Conservation (phyloP, 2,329 filamentous ascomycete genomes). For the Penicillium sp. region DNA sequence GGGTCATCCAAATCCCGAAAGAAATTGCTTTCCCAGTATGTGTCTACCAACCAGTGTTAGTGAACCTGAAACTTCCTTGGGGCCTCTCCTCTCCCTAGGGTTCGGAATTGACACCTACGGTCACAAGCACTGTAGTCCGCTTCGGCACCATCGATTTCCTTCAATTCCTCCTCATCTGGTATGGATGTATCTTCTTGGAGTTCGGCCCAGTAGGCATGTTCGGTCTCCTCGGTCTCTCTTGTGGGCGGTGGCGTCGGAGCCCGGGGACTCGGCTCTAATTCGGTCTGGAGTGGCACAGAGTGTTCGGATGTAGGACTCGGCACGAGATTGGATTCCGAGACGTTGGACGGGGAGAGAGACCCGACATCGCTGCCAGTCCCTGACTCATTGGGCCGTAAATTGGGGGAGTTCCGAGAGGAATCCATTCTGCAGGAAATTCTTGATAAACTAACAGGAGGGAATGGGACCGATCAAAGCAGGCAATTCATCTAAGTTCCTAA, state of each 20-base stretch:
- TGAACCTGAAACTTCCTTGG: neutral
- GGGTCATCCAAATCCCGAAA: slow-evolving; percentile 60
- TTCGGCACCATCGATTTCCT: slow-evolving; percentile 54
- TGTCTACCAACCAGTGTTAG: slow-evolving; percentile 37
- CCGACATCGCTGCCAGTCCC: neutral
- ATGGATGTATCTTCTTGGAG: slow-evolving; percentile 57
- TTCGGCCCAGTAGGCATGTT: slow-evolving; percentile 53
- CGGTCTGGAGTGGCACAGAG: neutral
- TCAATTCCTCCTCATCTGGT: slow-evolving; percentile 60
- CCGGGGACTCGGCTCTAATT: slow-evolving; percentile 2
- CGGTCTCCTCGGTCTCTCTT: slow-evolving; percentile 21
- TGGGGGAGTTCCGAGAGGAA: neutral
- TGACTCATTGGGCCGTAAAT: neutral
- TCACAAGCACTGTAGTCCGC: slow-evolving; percentile 58
- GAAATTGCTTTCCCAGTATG: slow-evolving; percentile 60
- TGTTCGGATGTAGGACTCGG: neutral
- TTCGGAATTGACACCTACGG: slow-evolving; percentile 35
- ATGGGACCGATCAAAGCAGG: neutral
- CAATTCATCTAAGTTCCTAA: neutral
- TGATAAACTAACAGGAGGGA: neutral
- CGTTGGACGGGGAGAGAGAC: neutral
- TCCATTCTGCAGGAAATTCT: neutral
- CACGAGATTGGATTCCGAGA: neutral
- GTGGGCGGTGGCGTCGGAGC: slow-evolving; percentile 19
- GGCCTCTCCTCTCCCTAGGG: neutral